Evolutionary conservation across 768 basidiomycete genomes (phyloP).

Genomic region (Daedalea quercina): DNA sequence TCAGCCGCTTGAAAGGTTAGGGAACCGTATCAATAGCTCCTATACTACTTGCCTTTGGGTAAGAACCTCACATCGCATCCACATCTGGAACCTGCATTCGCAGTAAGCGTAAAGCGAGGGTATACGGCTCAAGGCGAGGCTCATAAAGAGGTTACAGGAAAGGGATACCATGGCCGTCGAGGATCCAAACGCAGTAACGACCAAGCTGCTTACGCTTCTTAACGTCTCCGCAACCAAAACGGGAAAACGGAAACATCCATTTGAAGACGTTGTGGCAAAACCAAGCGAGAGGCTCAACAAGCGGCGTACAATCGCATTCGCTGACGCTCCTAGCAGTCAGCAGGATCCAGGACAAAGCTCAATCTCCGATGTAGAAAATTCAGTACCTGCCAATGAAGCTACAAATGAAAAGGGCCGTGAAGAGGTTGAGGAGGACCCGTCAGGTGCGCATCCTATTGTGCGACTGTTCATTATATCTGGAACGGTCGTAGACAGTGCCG

Average conservation of each 20-base stretch:
- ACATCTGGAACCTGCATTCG: no score
- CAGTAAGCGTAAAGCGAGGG: no score
- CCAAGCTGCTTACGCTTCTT: conserved; percentile 78
- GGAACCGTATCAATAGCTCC: no score
- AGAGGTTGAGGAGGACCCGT: conserved; percentile 12
- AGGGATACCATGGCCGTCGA: conserved; percentile 24
- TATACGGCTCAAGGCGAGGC: no score
- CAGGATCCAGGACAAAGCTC: not conserved
- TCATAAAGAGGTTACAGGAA: not conserved
- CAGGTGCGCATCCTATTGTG: not conserved
- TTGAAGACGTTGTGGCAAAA: conserved; percentile 30
- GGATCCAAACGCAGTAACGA: conserved; percentile 51
- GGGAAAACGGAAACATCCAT: conserved; percentile 43
- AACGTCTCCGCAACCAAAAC: conserved; percentile 83
- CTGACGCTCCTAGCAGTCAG: conserved; percentile 3
- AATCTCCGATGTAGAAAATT: not conserved
- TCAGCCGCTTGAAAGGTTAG: no score
- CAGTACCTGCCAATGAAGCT: conserved; percentile 13
- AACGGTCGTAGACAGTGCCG: conserved; percentile 9
- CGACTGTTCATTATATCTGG: not conserved
- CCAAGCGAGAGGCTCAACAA: conserved; percentile 62
- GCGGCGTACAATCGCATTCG: conserved; percentile 36
- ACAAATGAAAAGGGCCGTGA: conserved; percentile 14
- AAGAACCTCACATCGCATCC: no score
- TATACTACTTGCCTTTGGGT: no score